phyloP scores from a whole-genome alignment of 2,329 filamentous ascomycete genomes.

The Neofusicoccum laricinum region DNA sequence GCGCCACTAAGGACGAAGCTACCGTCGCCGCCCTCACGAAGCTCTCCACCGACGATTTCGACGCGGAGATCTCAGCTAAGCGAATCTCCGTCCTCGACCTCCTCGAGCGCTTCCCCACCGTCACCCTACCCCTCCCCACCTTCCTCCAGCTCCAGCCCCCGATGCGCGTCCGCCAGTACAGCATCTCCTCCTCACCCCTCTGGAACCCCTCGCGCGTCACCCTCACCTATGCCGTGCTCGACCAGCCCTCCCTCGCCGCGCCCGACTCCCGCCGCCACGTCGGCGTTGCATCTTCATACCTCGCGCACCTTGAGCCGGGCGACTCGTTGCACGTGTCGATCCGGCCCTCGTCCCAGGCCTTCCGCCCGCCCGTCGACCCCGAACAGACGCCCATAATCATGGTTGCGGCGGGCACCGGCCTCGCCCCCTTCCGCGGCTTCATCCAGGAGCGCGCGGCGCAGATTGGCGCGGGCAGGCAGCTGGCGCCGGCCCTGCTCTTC shows the following conservation, averaged over 20 bases:
- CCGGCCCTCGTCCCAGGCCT: constrained; percentile 39
- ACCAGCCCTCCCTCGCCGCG: constrained; percentile 50
- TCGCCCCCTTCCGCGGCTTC: constrained; percentile 45
- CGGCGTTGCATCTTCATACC: constrained; percentile 44
- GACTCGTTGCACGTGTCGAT: constrained; percentile 44
- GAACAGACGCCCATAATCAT: constrained; percentile 42
- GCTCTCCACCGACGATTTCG: constrained; percentile 42
- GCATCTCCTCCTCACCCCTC: constrained; percentile 72
- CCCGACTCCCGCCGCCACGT: constrained; percentile 43
- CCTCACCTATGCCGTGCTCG: constrained; percentile 67
- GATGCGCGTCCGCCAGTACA: constrained; percentile 77
- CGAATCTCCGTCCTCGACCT: constrained; percentile 66
- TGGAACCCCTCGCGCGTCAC: constrained; percentile 56
- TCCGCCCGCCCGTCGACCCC: constrained; percentile 43
- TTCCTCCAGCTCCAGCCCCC: constrained; percentile 74
- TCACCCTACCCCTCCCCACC: constrained; percentile 61
- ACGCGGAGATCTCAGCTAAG: constrained; percentile 46
- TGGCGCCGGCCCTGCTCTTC: constrained; percentile 64
- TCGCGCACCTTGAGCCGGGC: constrained; percentile 38
- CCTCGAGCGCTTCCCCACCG: constrained; percentile 59
- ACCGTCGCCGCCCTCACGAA: constrained; percentile 49
- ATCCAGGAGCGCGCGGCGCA: constrained; percentile 42
- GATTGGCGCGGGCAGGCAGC: constrained; percentile 45
- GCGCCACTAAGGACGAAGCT: constrained; percentile 48
- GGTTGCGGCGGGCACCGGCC: constrained; percentile 38